Evolutionary conservation across 2,329 filamentous ascomycete genomes (phyloP).

Genomic region (Colletotrichum lentis): DNA sequence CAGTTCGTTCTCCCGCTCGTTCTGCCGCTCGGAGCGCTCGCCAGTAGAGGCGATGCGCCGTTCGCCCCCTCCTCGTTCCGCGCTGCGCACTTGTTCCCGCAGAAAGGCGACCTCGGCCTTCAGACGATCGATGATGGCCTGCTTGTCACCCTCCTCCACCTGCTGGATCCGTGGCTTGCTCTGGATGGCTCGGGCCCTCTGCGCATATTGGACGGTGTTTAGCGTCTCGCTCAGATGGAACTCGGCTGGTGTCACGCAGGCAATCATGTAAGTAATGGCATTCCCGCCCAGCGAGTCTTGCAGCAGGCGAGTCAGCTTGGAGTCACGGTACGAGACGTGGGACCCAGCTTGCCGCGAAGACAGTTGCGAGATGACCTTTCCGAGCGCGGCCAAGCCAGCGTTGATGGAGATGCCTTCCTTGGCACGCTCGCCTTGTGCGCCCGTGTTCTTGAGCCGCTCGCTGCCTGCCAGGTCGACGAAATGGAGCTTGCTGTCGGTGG

Average conservation of each 20-base stretch:
- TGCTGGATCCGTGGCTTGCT: conserved; percentile 97
- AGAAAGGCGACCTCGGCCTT: conserved; percentile 94
- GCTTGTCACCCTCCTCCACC: conserved; percentile 90
- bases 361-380: conserved; percentile 97
- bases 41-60: conserved; percentile 61
- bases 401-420: conserved; percentile 99
- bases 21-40: conserved; percentile 80
- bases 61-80: conserved; percentile 69
- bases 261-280: conserved; percentile 99
- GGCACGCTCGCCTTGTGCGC: conserved; percentile 91
- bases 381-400: conserved; percentile 89
- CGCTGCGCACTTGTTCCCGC: conserved; percentile 88
- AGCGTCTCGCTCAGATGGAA: conserved; percentile 98
- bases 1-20: conserved; percentile 85
- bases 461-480: conserved; percentile 98
- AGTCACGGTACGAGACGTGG: conserved; percentile 97
- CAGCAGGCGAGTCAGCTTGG: conserved; percentile 91
- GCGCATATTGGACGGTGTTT: conserved; percentile 97
- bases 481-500: conserved; percentile 96
- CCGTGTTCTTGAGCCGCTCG: conserved; percentile 95
- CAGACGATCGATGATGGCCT: conserved; percentile 89
- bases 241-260: conserved; percentile 94
- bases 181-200: conserved; percentile 94
- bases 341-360: conserved; percentile 87
- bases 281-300: conserved; percentile 97